Percentiles rank a stretch among this genome's conserved stretches.
Evolutionary conservation across 2,329 filamentous ascomycete genomes (phyloP).

Genomic region (Aureobasidium sp.): DNA sequence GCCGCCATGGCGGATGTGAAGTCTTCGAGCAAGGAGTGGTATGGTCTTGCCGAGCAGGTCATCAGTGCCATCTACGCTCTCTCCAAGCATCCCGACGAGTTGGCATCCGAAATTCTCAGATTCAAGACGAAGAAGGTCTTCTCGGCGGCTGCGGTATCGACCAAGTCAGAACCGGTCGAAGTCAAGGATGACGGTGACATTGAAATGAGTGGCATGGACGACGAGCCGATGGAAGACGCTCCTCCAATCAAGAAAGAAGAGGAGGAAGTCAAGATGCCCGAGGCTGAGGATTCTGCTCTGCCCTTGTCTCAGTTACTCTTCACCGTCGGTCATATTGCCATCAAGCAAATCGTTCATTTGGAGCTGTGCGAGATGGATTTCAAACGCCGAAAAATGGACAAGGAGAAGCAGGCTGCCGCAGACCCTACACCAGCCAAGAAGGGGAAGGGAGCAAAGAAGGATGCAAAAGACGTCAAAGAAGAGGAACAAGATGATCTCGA

Average conservation of each 20-base stretch:
- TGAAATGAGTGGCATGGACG: slow-evolving; percentile 32
- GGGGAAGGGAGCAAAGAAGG: slow-evolving; percentile 38
- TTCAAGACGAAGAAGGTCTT: slow-evolving; percentile 80
- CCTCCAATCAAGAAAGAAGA: slow-evolving; percentile 19
- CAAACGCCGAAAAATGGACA: slow-evolving; percentile 88
- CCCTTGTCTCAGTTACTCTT: slow-evolving; percentile 87
- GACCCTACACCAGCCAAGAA: slow-evolving; percentile 24
- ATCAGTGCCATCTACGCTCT: slow-evolving; percentile 92
- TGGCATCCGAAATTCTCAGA: slow-evolving; percentile 85
- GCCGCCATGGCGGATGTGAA: slow-evolving; percentile 79
- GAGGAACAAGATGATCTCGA: slow-evolving; percentile 84
- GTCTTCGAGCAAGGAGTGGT: slow-evolving; percentile 87
- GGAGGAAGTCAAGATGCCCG: slow-evolving; percentile 20
- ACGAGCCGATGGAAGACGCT: slow-evolving; percentile 20
- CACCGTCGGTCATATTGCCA: slow-evolving; percentile 90
- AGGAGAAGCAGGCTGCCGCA: slow-evolving; percentile 56
- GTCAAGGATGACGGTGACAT: slow-evolving; percentile 29
- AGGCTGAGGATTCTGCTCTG: slow-evolving; percentile 43
- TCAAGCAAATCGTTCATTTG: slow-evolving; percentile 97
- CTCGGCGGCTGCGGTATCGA: slow-evolving; percentile 39
- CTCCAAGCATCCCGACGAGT: slow-evolving; percentile 85
- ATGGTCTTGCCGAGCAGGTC: slow-evolving; percentile 90
- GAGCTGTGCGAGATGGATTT: slow-evolving; percentile 98
- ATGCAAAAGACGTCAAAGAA: slow-evolving; percentile 43
- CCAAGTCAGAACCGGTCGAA: slow-evolving; percentile 20